Evolutionary conservation across 1,139 yeast species (phyloP).

Genomic region (Nakaseomyces uthaithaninus): DNA sequence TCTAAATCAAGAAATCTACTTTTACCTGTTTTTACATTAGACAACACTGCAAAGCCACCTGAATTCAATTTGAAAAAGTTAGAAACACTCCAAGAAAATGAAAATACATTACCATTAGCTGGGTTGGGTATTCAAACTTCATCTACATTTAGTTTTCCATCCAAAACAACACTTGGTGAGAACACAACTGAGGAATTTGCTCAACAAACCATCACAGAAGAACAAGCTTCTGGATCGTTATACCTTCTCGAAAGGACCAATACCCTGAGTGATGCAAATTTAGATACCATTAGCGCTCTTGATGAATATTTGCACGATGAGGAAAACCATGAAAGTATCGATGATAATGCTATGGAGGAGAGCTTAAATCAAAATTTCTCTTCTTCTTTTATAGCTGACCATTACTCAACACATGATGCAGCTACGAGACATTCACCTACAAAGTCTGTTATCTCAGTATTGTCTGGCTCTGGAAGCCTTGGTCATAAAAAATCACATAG

Average conservation of each 20-base stretch:
- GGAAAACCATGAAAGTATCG: slow-evolving; percentile 13
- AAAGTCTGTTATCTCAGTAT: slow-evolving; percentile 27
- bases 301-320: slow-evolving; percentile 23
- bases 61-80: slow-evolving; percentile 1
- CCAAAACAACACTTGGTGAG: background rate
- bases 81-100: slow-evolving; percentile 6
- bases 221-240: too few relatives aligned
- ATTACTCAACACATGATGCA: slow-evolving; percentile 12
- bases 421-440: slow-evolving; percentile 29
- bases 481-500: slow-evolving; percentile 17
- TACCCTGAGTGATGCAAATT: slow-evolving; percentile 3
- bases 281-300: slow-evolving; percentile 25
- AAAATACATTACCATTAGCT: background rate
- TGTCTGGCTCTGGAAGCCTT: slow-evolving; percentile 20
- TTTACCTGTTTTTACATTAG: slow-evolving; percentile 17
- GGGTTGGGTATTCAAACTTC: slow-evolving; percentile 4
- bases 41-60: background rate
- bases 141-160: slow-evolving; percentile 2
- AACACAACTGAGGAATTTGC: too few relatives aligned
- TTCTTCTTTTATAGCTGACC: slow-evolving; percentile 13
- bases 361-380: slow-evolving; percentile 23
- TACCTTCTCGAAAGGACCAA: background rate
- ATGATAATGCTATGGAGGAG: slow-evolving; percentile 15
- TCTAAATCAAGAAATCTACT: slow-evolving; percentile 13
- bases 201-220: too few relatives aligned